Conservation (phyloP, 306 rosid species). For the Argentina anserina region DNA sequence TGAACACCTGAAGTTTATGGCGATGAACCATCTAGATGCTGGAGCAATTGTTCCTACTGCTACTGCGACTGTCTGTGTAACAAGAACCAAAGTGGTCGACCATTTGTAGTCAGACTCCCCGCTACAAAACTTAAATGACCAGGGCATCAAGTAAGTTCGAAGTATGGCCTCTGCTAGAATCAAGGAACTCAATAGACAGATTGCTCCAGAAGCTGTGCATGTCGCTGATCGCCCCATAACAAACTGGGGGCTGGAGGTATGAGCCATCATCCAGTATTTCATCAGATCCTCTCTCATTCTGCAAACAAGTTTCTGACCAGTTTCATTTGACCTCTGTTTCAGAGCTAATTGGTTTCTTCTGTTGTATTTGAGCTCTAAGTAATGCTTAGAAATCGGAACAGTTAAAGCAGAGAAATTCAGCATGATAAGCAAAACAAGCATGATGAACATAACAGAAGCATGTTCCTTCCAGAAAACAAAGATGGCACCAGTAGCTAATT, state of each 20-base stretch:
- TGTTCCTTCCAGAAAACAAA: conserved; percentile 71
- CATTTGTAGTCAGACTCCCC: conserved; percentile 75
- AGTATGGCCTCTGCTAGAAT: conserved; percentile 56
- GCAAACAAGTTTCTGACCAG: conserved; percentile 3
- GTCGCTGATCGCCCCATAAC: conserved; percentile 83
- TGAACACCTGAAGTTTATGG: conserved; percentile 57
- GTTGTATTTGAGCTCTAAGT: conserved; percentile 44
- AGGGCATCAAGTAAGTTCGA: conserved; percentile 53
- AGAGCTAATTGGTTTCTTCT: conserved; percentile 39
- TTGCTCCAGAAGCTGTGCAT: conserved; percentile 79
- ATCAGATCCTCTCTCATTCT: conserved; percentile 36
- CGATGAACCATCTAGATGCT: conserved; percentile 69
- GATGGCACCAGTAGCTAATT: conserved; percentile 78
- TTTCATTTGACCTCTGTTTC: conserved; percentile 27
- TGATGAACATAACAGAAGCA: conserved; percentile 44
- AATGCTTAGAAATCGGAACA: conserved; percentile 55
- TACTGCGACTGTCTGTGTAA: conserved; percentile 60
- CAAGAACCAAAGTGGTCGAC: conserved; percentile 61
- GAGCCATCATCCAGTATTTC: conserved; percentile 86
- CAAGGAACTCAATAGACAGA: conserved; percentile 61
- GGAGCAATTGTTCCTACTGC: conserved; percentile 75
- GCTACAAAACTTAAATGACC: conserved; percentile 53
- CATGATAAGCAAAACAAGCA: conserved; percentile 60
- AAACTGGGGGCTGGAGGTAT: conserved; percentile 79
- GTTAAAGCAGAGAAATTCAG: conserved; percentile 50